Conservation (phyloP, 2,329 filamentous ascomycete genomes). For the Tolypocladium capitatum region DNA sequence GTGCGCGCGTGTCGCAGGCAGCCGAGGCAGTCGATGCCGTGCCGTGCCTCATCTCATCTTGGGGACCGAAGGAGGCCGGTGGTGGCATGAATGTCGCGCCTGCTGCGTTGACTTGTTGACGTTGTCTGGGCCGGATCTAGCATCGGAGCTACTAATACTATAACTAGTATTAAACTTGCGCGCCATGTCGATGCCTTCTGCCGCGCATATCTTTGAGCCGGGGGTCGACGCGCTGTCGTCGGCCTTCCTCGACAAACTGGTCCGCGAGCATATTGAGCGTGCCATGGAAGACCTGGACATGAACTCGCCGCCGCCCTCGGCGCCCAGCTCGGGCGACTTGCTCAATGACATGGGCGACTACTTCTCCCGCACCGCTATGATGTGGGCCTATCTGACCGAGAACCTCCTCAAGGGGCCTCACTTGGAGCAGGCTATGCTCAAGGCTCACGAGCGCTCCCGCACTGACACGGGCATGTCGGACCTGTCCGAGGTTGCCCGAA, state of each 20-base stretch:
- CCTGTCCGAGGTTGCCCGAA: slow-evolving; percentile 12
- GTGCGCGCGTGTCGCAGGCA: not conserved
- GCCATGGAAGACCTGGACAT: slow-evolving; percentile 12
- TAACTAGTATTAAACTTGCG: not conserved
- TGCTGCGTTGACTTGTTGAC: not conserved
- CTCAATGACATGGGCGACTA: slow-evolving; percentile 23
- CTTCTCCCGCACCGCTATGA: slow-evolving; percentile 17
- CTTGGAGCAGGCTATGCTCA: slow-evolving; percentile 14
- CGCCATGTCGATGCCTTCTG: slow-evolving; percentile 12
- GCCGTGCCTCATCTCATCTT: not conserved
- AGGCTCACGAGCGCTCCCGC: slow-evolving; percentile 15
- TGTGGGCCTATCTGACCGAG: slow-evolving; percentile 21
- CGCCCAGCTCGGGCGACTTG: slow-evolving; percentile 13
- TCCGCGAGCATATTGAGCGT: slow-evolving; percentile 14
- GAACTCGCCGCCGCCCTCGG: slow-evolving; percentile 5
- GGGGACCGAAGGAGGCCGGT: slow-evolving; percentile 1
- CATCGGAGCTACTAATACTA: not conserved
- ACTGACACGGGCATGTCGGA: slow-evolving; percentile 14
- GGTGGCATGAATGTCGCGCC: not conserved
- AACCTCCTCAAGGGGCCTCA: slow-evolving; percentile 18
- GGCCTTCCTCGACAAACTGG: slow-evolving; percentile 12
- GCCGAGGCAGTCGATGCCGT: not conserved
- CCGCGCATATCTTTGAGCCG: slow-evolving; percentile 16
- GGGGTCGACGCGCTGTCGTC: slow-evolving; percentile 7
- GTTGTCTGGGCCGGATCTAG: not conserved